A percentile compares a stretch with the other conserved stretches of the same genome.
Conservation (phyloP, 768 basidiomycete species). For the Auriscalpium microsporum region DNA sequence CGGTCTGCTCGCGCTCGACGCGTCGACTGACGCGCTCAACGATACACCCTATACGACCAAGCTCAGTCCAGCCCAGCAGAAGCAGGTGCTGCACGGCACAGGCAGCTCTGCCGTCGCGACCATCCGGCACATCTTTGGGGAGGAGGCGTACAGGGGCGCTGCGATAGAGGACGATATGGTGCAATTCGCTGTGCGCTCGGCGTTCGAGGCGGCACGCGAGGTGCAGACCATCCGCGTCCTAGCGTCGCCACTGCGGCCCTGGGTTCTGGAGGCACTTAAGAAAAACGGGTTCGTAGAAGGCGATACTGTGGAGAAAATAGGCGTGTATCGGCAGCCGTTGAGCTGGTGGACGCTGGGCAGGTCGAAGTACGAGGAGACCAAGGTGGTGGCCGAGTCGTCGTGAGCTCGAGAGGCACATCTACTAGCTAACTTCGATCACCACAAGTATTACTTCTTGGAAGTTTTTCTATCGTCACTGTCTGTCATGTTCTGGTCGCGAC, state of each 20-base stretch:
- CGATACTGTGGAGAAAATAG: slow-evolving; percentile 36
- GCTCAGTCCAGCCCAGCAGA: slow-evolving; percentile 11
- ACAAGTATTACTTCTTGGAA: too few species aligned
- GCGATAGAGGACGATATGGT: slow-evolving; percentile 61
- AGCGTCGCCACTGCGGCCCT: slow-evolving; percentile 44
- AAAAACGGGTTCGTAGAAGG: slow-evolving; percentile 42
- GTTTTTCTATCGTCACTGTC: too few species aligned
- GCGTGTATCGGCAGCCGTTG: slow-evolving; percentile 51
- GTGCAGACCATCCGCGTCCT: slow-evolving; percentile 39
- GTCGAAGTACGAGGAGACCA: slow-evolving; percentile 32
- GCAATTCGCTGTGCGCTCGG: slow-evolving; percentile 44
- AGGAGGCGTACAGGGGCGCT: slow-evolving; percentile 49
- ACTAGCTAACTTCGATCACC: too few species aligned
- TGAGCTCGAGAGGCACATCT: neutral
- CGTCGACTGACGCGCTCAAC: slow-evolving; percentile 34
- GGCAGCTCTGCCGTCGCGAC: slow-evolving; percentile 44
- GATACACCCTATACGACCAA: slow-evolving; percentile 20
- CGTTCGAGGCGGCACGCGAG: slow-evolving; percentile 39
- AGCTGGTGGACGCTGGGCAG: slow-evolving; percentile 35
- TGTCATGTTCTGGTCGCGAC: neutral
- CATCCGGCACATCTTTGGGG: slow-evolving; percentile 70
- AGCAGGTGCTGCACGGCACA: slow-evolving; percentile 15
- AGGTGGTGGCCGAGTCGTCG: neutral
- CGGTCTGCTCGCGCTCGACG: slow-evolving; percentile 66
- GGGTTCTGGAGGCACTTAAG: slow-evolving; percentile 37